Evolutionary conservation across 2,329 filamentous ascomycete species (phyloP).

Genomic region (Phaeoacremonium minimum): DNA sequence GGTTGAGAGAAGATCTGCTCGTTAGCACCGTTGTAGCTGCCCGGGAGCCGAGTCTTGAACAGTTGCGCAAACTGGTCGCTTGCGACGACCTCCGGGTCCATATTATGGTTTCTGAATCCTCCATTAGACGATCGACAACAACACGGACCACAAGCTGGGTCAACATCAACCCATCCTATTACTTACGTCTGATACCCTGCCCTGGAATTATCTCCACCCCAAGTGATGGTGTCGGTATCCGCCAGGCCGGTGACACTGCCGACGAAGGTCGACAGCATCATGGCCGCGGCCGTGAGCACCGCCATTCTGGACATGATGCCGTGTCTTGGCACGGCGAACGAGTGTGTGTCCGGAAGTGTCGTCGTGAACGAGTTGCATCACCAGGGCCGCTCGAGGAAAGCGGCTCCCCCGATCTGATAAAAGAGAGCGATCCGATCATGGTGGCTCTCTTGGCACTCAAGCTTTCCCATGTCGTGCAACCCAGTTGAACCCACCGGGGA

Average conservation of each 20-base stretch:
- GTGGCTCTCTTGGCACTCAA: too few species aligned
- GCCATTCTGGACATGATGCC: constrained; percentile 8
- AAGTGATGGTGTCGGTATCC: constrained; percentile 53
- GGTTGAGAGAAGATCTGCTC: constrained; percentile 52
- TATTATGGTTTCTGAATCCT: constrained; percentile 49
- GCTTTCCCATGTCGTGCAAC: too few species aligned
- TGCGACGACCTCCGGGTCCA: constrained; percentile 55
- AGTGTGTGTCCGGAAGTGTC: too few species aligned
- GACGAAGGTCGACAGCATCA: constrained; percentile 25
- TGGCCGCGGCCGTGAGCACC: neutral
- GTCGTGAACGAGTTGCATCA: too few species aligned
- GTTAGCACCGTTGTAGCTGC: constrained; percentile 39
- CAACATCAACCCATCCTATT: too few species aligned
- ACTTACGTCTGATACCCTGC: constrained; percentile 48
- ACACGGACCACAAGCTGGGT: too few species aligned
- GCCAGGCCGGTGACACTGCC: constrained; percentile 29
- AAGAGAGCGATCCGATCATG: too few species aligned
- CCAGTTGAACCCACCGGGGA: too few species aligned
- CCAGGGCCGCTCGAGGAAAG: too few species aligned
- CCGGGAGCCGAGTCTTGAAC: constrained; percentile 47
- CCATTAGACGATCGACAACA: neutral
- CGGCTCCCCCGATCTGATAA: too few species aligned
- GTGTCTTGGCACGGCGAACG: constrained; percentile 3
- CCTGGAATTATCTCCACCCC: constrained; percentile 53
- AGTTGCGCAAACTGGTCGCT: constrained; percentile 51